Conservation (phyloP, 2,329 filamentous ascomycete species). For the Amesomyces nigricolor region DNA sequence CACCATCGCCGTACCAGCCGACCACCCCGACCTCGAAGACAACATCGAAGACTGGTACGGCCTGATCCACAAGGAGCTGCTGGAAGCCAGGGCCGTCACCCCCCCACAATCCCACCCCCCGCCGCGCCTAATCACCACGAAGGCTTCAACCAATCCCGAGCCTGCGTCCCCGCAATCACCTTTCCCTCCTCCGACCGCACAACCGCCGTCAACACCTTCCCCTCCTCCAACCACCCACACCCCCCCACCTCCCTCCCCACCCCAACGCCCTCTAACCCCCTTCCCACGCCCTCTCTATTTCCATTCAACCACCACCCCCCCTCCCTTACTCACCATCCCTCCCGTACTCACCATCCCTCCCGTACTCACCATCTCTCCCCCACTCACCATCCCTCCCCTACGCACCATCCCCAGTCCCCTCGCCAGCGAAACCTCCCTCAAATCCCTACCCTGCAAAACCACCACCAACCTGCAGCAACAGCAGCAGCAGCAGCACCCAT, state of each 20-base stretch:
- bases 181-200: conserved; percentile 16
- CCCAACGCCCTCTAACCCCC: no score
- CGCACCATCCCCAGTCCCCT: no score
- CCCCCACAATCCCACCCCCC: conserved; percentile 15
- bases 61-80: conserved; percentile 7
- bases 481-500: conserved; percentile 1
- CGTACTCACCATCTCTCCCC: no score
- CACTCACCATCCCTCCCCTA: no score
- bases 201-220: conserved; percentile 13
- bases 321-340: no score
- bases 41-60: conserved; percentile 27
- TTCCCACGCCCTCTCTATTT: no score
- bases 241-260: neutral
- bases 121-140: no score
- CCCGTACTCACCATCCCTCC: no score
- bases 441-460: no score
- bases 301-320: no score
- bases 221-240: conserved; percentile 16
- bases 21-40: conserved; percentile 20
- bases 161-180: conserved; percentile 8
- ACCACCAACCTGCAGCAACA: no score
- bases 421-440: no score
- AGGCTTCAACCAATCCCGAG: neutral
- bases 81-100: neutral
- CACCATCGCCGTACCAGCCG: conserved; percentile 9